Percentiles rank a stretch among this genome's conserved stretches.
phyloP scores from a whole-genome alignment of 108 stramenopile genomes.

The Cyclotella atomus region DNA sequence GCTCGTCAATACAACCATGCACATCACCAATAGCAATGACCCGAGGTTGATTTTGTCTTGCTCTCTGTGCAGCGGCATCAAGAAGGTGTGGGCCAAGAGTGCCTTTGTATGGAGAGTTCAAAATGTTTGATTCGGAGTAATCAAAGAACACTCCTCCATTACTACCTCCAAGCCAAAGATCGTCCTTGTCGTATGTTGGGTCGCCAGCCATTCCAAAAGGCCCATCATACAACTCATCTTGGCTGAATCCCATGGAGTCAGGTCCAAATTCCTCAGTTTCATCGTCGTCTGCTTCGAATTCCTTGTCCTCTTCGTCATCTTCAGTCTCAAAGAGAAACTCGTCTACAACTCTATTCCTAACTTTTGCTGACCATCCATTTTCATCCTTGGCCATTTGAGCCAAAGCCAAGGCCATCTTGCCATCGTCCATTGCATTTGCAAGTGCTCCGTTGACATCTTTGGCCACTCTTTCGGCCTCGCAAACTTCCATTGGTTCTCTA shows the following conservation, averaged over 20 bases:
- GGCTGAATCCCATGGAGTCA: too few species aligned
- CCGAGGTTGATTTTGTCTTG: constrained; percentile 71
- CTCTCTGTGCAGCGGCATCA: constrained; percentile 72
- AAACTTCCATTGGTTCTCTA: constrained; percentile 39
- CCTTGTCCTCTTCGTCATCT: constrained; percentile 57
- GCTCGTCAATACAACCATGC: constrained; percentile 94
- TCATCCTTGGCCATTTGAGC: constrained; percentile 72
- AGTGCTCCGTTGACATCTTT: constrained; percentile 67
- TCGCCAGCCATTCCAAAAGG: constrained; percentile 68
- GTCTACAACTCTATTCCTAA: constrained; percentile 73
- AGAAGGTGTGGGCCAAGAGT: constrained; percentile 71
- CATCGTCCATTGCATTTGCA: constrained; percentile 75
- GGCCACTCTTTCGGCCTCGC: constrained; percentile 54
- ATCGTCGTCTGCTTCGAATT: constrained; percentile 2
- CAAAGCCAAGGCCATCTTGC: constrained; percentile 67
- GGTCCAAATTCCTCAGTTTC: constrained; percentile 4
- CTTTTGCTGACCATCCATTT: constrained; percentile 62
- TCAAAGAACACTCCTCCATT: constrained; percentile 75
- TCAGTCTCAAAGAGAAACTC: constrained; percentile 84
- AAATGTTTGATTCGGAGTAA: constrained; percentile 59
- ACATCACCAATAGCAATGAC: constrained; percentile 93
- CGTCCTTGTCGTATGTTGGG: constrained; percentile 57
- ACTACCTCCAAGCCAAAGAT: constrained; percentile 73
- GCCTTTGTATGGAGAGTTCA: constrained; percentile 67
- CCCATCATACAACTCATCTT: constrained; percentile 51